A percentile compares a stretch with the other conserved stretches of the same genome.
phyloP scores from a whole-genome alignment of 2,329 filamentous ascomycete genomes.

The Alternaria triticimaculans region DNA sequence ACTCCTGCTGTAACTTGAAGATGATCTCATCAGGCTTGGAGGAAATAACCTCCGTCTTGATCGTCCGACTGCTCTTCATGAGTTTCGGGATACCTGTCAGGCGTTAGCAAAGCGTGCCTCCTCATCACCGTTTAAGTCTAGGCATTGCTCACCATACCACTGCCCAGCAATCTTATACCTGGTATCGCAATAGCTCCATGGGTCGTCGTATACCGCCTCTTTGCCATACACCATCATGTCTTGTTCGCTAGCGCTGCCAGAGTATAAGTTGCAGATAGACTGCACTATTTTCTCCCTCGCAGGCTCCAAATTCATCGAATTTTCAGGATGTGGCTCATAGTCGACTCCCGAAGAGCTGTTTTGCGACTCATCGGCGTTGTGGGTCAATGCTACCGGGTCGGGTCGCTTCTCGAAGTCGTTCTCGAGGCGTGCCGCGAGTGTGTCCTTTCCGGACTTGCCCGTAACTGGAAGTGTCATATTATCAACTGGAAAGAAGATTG shows the following conservation, averaged over 20 bases:
- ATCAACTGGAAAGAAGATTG: not conserved
- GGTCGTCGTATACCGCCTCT: slow-evolving; percentile 57
- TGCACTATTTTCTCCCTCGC: slow-evolving; percentile 52
- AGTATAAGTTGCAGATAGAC: slow-evolving; percentile 55
- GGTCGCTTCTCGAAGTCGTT: slow-evolving; percentile 28
- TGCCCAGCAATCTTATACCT: slow-evolving; percentile 60
- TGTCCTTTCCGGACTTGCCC: slow-evolving; percentile 16
- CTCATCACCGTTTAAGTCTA: not conserved
- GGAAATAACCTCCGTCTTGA: slow-evolving; percentile 52
- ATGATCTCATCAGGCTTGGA: slow-evolving; percentile 50
- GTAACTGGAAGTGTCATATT: slow-evolving; percentile 4
- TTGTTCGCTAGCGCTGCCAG: slow-evolving; percentile 55
- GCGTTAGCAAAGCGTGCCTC: not conserved
- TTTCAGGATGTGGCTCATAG: slow-evolving; percentile 37
- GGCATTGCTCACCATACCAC: slow-evolving; percentile 51
- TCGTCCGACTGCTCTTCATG: slow-evolving; percentile 49
- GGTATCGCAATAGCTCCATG: slow-evolving; percentile 58
- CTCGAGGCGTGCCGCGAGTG: slow-evolving; percentile 16
- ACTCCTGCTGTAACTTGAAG: slow-evolving; percentile 59
- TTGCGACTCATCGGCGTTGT: slow-evolving; percentile 31
- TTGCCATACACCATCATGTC: slow-evolving; percentile 59
- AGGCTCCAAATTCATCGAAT: slow-evolving; percentile 22
- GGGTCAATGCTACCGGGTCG: slow-evolving; percentile 38
- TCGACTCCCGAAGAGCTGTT: slow-evolving; percentile 40
- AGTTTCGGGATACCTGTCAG: slow-evolving; percentile 51